phyloP scores from a whole-genome alignment of 2,329 filamentous ascomycete species.

The Aureobasidium mangrovei region DNA sequence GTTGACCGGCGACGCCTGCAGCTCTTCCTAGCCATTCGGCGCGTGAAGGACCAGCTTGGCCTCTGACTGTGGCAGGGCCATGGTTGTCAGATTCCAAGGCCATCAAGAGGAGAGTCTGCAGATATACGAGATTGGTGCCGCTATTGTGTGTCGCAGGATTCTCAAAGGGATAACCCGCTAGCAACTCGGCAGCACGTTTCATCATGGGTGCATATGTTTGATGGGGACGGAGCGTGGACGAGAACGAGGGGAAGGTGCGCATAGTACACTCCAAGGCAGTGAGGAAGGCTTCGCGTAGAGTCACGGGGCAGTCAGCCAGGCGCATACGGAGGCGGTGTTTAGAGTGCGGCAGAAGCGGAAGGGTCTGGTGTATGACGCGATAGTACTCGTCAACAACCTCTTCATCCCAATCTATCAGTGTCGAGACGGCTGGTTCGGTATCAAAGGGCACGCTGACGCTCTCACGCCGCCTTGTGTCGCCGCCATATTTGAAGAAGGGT shows the following conservation, averaged over 20 bases:
- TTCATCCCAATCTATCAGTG: constrained; percentile 38
- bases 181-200: constrained; percentile 36
- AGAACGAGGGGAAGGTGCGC: constrained; percentile 39
- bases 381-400: constrained; percentile 47
- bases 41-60: constrained; percentile 40
- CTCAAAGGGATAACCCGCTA: constrained; percentile 38
- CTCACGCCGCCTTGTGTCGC: constrained; percentile 22
- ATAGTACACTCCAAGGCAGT: constrained; percentile 54
- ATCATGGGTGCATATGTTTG: constrained; percentile 28
- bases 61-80: constrained; percentile 38
- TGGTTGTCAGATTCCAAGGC: constrained; percentile 56
- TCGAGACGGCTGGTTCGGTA: constrained; percentile 16
- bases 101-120: constrained; percentile 59
- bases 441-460: constrained; percentile 24
- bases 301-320: constrained; percentile 47
- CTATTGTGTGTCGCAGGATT: constrained; percentile 32
- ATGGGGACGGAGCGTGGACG: constrained; percentile 29
- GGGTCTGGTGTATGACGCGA: constrained; percentile 54
- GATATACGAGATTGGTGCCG: constrained; percentile 45
- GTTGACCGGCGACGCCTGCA: constrained; percentile 55
- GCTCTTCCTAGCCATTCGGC: constrained; percentile 54
- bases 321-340: constrained; percentile 49
- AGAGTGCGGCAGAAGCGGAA: constrained; percentile 55
- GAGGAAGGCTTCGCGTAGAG: constrained; percentile 55
- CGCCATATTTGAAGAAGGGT: constrained; percentile 26